phyloP scores from a whole-genome alignment of 1,284 basidiomycete genomes.

The Athelia sp. region DNA sequence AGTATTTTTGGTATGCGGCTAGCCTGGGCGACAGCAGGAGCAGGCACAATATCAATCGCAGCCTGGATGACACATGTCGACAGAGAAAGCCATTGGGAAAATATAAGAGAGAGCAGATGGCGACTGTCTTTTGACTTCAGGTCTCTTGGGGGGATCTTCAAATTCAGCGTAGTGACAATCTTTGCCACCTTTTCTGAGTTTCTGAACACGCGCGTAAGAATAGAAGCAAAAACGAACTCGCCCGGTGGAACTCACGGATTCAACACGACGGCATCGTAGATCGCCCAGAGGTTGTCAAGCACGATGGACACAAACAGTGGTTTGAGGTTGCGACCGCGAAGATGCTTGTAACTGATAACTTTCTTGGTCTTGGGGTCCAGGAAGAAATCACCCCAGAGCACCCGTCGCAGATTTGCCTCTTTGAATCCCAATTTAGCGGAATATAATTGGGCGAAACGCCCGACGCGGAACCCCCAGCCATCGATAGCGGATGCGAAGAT shows the following conservation, averaged over 20 bases:
- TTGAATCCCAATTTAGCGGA: conserved; percentile 89
- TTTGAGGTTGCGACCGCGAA: conserved; percentile 83
- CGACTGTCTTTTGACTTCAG: conserved; percentile 89
- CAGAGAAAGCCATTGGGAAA: conserved; percentile 95
- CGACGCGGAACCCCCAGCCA: conserved; percentile 96
- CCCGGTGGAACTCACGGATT: conserved; percentile 71
- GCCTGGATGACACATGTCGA: conserved; percentile 92
- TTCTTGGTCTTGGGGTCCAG: conserved; percentile 95
- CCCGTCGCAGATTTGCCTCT: conserved; percentile 81
- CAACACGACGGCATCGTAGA: conserved; percentile 84
- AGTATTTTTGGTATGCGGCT: conserved; percentile 91
- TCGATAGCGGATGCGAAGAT: conserved; percentile 96
- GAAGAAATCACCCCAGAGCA: conserved; percentile 98
- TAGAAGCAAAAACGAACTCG: conserved; percentile 58
- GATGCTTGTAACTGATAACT: conserved; percentile 88
- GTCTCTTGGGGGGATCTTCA: conserved; percentile 88
- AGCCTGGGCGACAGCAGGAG: conserved; percentile 80
- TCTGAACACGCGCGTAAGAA: conserved; percentile 32
- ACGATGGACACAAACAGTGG: conserved; percentile 99
- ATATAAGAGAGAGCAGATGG: conserved; percentile 81
- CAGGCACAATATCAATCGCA: conserved; percentile 88
- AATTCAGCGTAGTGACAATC: conserved; percentile 79
- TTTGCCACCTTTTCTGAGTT: conserved; percentile 87
- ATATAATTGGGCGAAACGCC: conserved; percentile 92
- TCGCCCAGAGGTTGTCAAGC: conserved; percentile 95